phyloP scores from a whole-genome alignment of 768 basidiomycete species.

The Sporobolomyces phaffii region DNA sequence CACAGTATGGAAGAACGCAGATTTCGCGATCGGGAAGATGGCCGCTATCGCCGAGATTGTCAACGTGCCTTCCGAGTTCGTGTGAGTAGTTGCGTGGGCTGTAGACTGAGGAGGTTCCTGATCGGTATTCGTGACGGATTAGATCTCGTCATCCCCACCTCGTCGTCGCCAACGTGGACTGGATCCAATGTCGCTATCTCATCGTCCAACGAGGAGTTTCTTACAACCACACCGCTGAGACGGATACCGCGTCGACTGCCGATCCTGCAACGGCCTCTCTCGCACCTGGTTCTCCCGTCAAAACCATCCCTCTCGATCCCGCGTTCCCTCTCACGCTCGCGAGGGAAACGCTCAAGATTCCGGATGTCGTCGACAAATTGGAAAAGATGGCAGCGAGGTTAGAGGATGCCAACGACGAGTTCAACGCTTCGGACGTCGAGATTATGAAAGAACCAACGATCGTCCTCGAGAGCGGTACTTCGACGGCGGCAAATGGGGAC shows the following conservation, averaged over 20 bases:
- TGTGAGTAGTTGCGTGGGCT: conserved; percentile 43
- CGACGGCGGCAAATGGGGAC: not conserved
- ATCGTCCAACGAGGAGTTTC: conserved; percentile 48
- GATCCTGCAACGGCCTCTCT: not conserved
- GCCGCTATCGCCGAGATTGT: conserved; percentile 63
- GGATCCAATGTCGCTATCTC: conserved; percentile 64
- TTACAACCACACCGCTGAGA: not conserved
- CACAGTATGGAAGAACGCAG: conserved; percentile 54
- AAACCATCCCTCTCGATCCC: conserved; percentile 50
- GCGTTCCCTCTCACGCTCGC: conserved; percentile 50
- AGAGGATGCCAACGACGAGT: conserved; percentile 16
- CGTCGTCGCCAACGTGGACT: conserved; percentile 60
- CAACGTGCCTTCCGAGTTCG: conserved; percentile 57
- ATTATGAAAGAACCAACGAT: conserved; percentile 20
- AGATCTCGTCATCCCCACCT: conserved; percentile 51
- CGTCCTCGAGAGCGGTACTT: not conserved
- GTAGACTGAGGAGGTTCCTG: no score
- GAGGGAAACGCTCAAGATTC: conserved; percentile 51
- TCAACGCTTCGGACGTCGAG: conserved; percentile 32
- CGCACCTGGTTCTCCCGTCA: not conserved
- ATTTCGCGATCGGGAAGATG: conserved; percentile 52
- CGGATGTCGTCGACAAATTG: conserved; percentile 57
- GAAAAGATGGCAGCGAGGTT: conserved; percentile 49
- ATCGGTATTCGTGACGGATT: no score
- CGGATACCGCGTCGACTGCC: not conserved